Base-by-base conservation (phyloP, 305 asterid genomes). In the Lippia alba region DNA sequence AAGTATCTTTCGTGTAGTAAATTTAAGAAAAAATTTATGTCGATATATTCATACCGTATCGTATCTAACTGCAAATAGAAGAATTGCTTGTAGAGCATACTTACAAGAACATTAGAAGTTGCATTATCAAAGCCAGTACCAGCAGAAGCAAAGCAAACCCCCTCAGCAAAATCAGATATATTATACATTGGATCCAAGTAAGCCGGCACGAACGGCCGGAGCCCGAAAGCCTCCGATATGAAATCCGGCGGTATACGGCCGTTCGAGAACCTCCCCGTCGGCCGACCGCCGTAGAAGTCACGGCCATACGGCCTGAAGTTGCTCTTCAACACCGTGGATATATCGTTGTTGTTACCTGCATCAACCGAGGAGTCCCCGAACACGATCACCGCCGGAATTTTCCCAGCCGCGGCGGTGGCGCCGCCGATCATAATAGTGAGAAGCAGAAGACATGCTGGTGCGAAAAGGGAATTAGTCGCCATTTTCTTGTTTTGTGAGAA, bases 281-380 rank as follows among this genome's bases (percentile, higher is more conserved):
- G 86, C 16, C 56, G 48, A 0, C 92, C 92, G 18, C 89, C 90
- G 76, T 19, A 83, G 76, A 89, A 94, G 67, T 94, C 99, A 2
- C 99, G 86, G 3, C 97, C 99, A 54, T 94, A 94, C 1, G 99
- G 99, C 85, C 82, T 79, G 78, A 94, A 94, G 53, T 91, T 91
- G 84, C 97, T 89, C 91, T 82, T 85, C 16, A 89, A 77, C 54
- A 88, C 71, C 8, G 99, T 94, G 0, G 94, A 80, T 14, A 94
- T 77, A 64, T 74, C 85, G 84, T 94, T 94, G 72, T 94, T 94
- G 86, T 94, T 94, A 12, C 99, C 99, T 9, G 99, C 85, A 54
- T 94, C 99, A 0, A 94, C 99, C 0, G 97, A 88, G 0, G 99
- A 94, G 83, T 94, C 97, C 1, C 97, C 99, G 56, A 94, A 94